Percentiles rank a stretch among this genome's conserved stretches.
Evolutionary conservation across 306 rosid genomes (phyloP).

Genomic region (Medicago arabica): DNA sequence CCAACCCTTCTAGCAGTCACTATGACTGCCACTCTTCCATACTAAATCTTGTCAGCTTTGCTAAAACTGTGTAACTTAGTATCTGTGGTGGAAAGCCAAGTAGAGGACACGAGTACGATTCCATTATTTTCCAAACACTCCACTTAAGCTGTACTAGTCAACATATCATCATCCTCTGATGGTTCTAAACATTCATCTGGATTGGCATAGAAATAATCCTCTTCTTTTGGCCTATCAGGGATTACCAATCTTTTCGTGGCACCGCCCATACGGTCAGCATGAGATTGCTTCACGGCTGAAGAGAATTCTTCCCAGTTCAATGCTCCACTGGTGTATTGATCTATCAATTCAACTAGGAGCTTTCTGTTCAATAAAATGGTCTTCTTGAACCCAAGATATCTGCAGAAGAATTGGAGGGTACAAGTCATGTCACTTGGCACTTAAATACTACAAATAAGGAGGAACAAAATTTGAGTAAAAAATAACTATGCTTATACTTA

Average conservation of each 20-base stretch:
- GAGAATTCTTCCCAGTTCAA: constrained; percentile 81
- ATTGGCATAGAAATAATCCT: constrained; percentile 85
- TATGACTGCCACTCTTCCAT: constrained; percentile 47
- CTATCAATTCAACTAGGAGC: constrained; percentile 86
- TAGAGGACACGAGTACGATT: constrained; percentile 44
- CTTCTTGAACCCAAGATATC: constrained; percentile 86
- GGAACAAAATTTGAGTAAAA: constrained; percentile 1
- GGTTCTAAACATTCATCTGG: constrained; percentile 84
- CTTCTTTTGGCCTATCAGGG: constrained; percentile 91
- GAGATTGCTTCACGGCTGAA: constrained; percentile 73
- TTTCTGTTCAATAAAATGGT: constrained; percentile 82
- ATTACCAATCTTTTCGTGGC: constrained; percentile 73
- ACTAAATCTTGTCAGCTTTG: constrained; percentile 49
- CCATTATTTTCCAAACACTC: constrained; percentile 46
- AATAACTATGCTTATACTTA: not conserved
- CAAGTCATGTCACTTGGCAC: constrained; percentile 27
- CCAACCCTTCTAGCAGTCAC: constrained; percentile 42
- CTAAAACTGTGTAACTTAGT: constrained; percentile 44
- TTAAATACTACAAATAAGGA: not conserved
- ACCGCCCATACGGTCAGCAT: constrained; percentile 84
- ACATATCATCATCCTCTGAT: constrained; percentile 56
- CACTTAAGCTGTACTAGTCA: constrained; percentile 63
- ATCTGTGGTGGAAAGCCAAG: constrained; percentile 49
- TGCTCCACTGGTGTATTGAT: constrained; percentile 59
- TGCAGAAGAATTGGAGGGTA: constrained; percentile 45